These are phyloP conservation scores for Aspergillus floridensis DNA, from an alignment of 2,329 filamentous ascomycete genomes.

Conservation along the genomic window DNA sequence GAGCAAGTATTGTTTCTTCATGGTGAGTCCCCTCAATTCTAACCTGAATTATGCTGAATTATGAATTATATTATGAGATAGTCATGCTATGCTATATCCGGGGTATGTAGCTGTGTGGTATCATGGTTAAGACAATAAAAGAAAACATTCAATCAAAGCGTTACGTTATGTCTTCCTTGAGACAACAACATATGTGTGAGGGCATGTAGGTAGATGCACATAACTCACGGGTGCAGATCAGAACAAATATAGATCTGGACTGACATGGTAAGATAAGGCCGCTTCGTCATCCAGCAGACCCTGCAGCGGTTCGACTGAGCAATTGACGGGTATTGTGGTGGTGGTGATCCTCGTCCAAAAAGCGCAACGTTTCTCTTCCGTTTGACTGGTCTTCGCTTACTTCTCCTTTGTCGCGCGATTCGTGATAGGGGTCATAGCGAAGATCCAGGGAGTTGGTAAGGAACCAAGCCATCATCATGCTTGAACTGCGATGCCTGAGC, in stretches of 20 bases:
- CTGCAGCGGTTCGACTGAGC: slow-evolving; percentile 16
- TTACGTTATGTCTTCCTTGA: slow-evolving; percentile 4
- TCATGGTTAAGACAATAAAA: slow-evolving; percentile 12
- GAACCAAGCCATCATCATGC: background rate
- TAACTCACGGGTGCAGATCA: background rate
- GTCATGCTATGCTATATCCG: slow-evolving; percentile 17
- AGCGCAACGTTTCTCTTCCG: background rate
- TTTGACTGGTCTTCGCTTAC: background rate
- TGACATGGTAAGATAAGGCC: slow-evolving; percentile 2
- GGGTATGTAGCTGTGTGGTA: slow-evolving; percentile 23
- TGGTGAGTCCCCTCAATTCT: too few relatives aligned
- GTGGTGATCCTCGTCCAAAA: background rate
- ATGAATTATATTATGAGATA: slow-evolving; percentile 22
- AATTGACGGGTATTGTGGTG: background rate
- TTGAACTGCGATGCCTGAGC: slow-evolving; percentile 20
- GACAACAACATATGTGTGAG: slow-evolving; percentile 6
- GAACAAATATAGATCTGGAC: background rate
- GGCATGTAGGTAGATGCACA: background rate
- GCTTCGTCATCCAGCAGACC: slow-evolving; percentile 19
- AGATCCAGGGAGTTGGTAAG: background rate
- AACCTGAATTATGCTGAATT: slow-evolving; percentile 13
- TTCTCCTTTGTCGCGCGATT: too few relatives aligned
- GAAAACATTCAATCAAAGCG: background rate
- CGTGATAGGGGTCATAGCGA: background rate
- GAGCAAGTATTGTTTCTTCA: too few relatives aligned